Base-by-base conservation (phyloP, 2,329 filamentous ascomycete genomes). In the Neospermospora avenae region DNA sequence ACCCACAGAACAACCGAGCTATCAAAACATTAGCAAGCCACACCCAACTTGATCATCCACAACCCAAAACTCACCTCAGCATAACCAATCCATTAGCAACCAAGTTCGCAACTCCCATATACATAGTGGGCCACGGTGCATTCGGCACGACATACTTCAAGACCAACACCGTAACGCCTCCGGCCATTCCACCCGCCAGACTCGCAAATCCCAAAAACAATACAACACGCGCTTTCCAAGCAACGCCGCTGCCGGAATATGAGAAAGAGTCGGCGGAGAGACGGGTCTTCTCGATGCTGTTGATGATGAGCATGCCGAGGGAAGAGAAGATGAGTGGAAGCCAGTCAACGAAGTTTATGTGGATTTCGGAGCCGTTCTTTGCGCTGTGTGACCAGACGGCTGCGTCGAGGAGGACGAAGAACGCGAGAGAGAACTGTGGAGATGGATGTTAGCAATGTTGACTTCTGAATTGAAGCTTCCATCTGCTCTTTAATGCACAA, bases 281-380 rank as follows among this genome's bases (percentile, higher is more conserved):
- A 56, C 85, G 81, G 61, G 84, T 77, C 75, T 88, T 87, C 76
- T 88, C 84, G 65, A 87, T 84, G 67, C 80, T 84, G 78, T 88
- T 88, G 78, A 88, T 88, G 73, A 88, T 87, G 60, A 88, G 79
- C 84, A 88, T 88, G 64, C 86, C 85, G 63, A 88, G 77, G 64
- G 81, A 80, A 66, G 81, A 84, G 77, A 87, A 88, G 73, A 88
- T 81, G 66, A 88, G 80, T 55, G 85, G 85, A 65, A 88, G 81
- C 85, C 85, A 88, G 80, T 88, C 85, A 74, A 87, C 79, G 69
- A 87, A 89, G 66, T 78, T 84, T 69, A 89, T 78, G 76, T 88
- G 85, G 60, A 83, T 76, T 37, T 80, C 75, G 58, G 83, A 85
- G 61, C 78, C 81, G 76, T 88, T 88, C 65, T 76, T 77, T 62